Evolutionary conservation across 1,284 basidiomycete species (phyloP), one percentile per base, ranked within the genome.

Genomic region (Marasmius tenuissimus): DNA sequence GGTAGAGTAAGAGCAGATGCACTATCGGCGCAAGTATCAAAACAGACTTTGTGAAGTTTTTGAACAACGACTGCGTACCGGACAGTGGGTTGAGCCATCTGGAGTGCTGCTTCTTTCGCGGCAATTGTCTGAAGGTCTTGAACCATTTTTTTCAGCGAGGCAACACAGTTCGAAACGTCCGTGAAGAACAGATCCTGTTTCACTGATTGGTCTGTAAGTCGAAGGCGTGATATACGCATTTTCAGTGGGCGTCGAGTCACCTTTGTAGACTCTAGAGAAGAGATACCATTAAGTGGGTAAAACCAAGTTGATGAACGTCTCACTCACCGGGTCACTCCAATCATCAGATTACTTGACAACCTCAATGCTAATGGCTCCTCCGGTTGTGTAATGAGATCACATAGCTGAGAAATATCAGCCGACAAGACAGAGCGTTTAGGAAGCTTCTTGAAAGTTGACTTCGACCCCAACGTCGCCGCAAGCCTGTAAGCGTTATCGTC

Each of bases 391-490:
- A 96, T 94, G 51, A 94, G 81, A 49, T 81, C 84, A 71, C 93
- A 96, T 70, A 95, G 74, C 70, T 89, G 84, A 42, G 85, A 73
- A 42, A 96, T 93, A 73, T 96, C 89, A 47, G 93, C 91, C 14
- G 85, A 86, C 64, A 92, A 78, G 27, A 96, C 89, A 58, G 90
- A 91, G 65, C 89, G 87, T 71, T 86, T 88, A 9, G 92, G 88
- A 7, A 96, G 78, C 69, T 89, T 93, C 69, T 85, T 91, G 76
- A 92, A 91, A n/a, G 86, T 84, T 14, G 91, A 92, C 74, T 89
- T 90, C 5, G 92, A 88, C 35, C 93, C 94, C 18, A 96, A 80
- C 1, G 93, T 96, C 3, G 93, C 93, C 38, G 93, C 92, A 52
- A 96, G 86, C 93, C 93, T 96, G 37, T 3, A 38, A 49, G 3